Conservation (phyloP, 2,329 filamentous ascomycete genomes). For the Verticillium longisporum region DNA sequence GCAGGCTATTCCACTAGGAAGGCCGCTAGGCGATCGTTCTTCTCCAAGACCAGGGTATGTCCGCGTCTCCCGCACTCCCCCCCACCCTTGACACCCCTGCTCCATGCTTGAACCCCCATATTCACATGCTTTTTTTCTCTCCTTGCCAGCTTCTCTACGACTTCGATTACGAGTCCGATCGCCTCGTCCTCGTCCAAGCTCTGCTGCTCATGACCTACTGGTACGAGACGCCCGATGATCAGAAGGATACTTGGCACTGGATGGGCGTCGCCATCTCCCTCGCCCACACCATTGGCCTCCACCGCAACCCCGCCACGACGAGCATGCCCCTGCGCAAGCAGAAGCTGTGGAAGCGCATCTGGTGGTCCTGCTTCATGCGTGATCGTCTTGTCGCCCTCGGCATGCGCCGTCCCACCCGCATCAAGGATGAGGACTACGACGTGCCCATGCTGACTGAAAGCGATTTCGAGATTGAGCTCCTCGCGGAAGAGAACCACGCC, state of each 20-base stretch:
- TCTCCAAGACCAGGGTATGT: conserved; percentile 77
- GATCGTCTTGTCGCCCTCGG: conserved; percentile 88
- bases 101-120: conserved; percentile 3
- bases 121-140: conserved; percentile 16
- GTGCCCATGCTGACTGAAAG: conserved; percentile 80
- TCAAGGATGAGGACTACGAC: conserved; percentile 90
- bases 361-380: conserved; percentile 97
- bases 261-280: conserved; percentile 93
- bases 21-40: conserved; percentile 79
- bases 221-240: conserved; percentile 94
- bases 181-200: conserved; percentile 81
- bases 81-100: neutral
- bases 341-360: conserved; percentile 88
- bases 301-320: conserved; percentile 74
- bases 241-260: conserved; percentile 98
- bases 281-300: conserved; percentile 86
- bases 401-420: conserved; percentile 86
- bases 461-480: conserved; percentile 73
- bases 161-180: conserved; percentile 89
- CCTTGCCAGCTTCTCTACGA: conserved; percentile 69
- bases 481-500: conserved; percentile 61
- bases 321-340: conserved; percentile 68
- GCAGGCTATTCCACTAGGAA: conserved; percentile 75
- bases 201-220: conserved; percentile 92
- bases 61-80: neutral